These are phyloP conservation scores for Aspergillus oerlinghausenensis DNA, from an alignment of 2,329 filamentous ascomycete genomes.

Conservation along the genomic window DNA sequence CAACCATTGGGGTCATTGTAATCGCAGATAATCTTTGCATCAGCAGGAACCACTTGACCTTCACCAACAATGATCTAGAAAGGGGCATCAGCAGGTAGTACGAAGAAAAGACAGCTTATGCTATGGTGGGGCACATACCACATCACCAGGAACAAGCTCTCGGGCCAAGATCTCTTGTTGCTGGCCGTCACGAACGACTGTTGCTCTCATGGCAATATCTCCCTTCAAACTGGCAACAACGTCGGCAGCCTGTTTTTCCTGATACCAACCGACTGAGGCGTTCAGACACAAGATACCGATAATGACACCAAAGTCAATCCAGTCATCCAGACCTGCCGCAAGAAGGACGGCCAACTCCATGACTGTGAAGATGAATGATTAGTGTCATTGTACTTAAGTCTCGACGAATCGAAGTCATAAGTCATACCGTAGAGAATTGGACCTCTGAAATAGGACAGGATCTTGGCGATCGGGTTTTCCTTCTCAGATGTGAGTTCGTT, in stretches of 20 bases:
- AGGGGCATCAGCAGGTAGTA: conserved; percentile 12
- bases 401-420: not conserved
- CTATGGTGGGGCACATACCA: conserved; percentile 48
- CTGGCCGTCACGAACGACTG: conserved; percentile 61
- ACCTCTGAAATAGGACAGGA: conserved; percentile 69
- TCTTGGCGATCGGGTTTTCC: conserved; percentile 68
- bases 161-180: conserved; percentile 64
- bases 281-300: conserved; percentile 71
- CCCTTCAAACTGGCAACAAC: conserved; percentile 71
- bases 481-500: conserved; percentile 76
- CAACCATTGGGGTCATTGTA: conserved; percentile 65
- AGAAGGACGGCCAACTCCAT: conserved; percentile 74
- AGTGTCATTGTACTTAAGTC: conserved; percentile 3
- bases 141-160: conserved; percentile 72
- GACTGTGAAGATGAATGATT: conserved; percentile 32
- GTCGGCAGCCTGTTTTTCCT: conserved; percentile 76
- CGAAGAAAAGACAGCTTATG: not conserved
- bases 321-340: conserved; percentile 68
- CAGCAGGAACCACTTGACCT: conserved; percentile 65
- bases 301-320: conserved; percentile 75
- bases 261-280: conserved; percentile 73
- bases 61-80: conserved; percentile 63
- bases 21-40: conserved; percentile 67
- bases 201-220: conserved; percentile 71
- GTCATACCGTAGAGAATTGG: conserved; percentile 70